Base-by-base conservation (phyloP, 1,284 basidiomycete species). In the Cryptococcus sp. region DNA sequence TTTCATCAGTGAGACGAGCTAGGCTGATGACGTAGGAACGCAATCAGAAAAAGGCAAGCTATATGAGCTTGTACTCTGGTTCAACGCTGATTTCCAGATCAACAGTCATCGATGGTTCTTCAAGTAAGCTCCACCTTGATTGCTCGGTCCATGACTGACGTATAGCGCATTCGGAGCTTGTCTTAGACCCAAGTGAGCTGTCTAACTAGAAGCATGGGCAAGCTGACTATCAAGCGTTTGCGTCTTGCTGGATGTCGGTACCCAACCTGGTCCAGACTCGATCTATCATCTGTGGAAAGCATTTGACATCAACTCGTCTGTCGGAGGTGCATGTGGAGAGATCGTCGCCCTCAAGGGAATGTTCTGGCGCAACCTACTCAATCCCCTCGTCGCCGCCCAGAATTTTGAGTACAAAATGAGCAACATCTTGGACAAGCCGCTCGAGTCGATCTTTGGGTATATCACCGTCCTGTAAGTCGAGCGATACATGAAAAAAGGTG, bases 271-370 rank as follows among this genome's bases (percentile, higher is more conserved):
- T 2, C 82, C 85, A 7, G 87, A 84, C 38, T 84, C 82, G 16
- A 93, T 97, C 63, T 97, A 97, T 71, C 88, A 95, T 63, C 76
- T 97, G 10, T 97, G 93, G 93, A 95, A 97, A 73, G 86, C 89
- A 4, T 97, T 97, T 56, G 92, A 97, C 67, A 86, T 92, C 73
- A 92, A 95, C 73, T 87, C 86, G 24, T 93, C 94, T 57, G 89
- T 95, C 28, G 93, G 91, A 0, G 93, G 94, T 24, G 93, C 94
- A 4, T 95, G 91, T 65, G 92, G 92, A n/a, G 92, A 95, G 75
- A 94, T 95, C 47, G 88, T 93, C 23, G 89, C 91, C 1, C 76
- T 91, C 54, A 93, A 92, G 73, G 90, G 89, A 39, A 86, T 83
- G 72, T 87, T 79, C 61, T 85, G 84, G 41, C 74, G 74, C 65